phyloP scores from a whole-genome alignment of 805 yeast species.

The Wickerhamiella slavikovae region DNA sequence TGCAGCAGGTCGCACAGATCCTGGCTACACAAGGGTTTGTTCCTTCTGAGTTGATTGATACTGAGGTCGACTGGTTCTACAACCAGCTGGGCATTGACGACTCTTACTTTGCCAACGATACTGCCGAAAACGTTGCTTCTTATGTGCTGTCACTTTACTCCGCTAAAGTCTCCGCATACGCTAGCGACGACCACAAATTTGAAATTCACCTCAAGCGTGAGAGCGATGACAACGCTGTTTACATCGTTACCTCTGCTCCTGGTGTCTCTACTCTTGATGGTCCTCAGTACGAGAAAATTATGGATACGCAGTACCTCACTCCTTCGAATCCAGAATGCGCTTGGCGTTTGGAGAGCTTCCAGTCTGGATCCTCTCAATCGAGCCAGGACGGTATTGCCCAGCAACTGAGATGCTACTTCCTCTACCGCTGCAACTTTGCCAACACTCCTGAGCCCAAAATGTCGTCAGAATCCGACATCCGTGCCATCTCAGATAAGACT shows the following conservation, averaged over 20 bases:
- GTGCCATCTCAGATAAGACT: constrained; percentile 54
- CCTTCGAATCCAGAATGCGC: constrained; percentile 20
- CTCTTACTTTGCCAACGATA: constrained; percentile 72
- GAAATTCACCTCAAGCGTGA: constrained; percentile 65
- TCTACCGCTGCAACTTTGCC: constrained; percentile 48
- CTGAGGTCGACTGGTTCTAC: constrained; percentile 81
- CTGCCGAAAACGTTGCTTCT: constrained; percentile 57
- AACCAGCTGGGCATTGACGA: constrained; percentile 76
- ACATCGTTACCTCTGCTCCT: constrained; percentile 52
- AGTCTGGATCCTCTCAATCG: constrained; percentile 28
- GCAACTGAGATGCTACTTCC: constrained; percentile 54
- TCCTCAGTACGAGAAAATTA: constrained; percentile 43
- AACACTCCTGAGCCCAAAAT: constrained; percentile 13
- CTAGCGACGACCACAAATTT: constrained; percentile 34
- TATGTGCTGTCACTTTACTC: constrained; percentile 81
- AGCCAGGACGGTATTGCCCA: constrained; percentile 23
- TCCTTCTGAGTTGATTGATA: constrained; percentile 69
- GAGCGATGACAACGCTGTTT: constrained; percentile 71
- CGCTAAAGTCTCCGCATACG: constrained; percentile 77
- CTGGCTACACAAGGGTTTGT: constrained; percentile 72
- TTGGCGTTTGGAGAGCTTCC: constrained; percentile 61
- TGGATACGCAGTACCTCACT: constrained; percentile 57
- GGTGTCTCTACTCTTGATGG: constrained; percentile 26
- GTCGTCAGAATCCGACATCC: constrained; percentile 30
- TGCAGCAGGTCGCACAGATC: constrained; percentile 58